These are phyloP conservation scores for Martensiomyces pterosporus DNA, from an alignment of 192 early-diverging fungal species.

Conservation along the genomic window DNA sequence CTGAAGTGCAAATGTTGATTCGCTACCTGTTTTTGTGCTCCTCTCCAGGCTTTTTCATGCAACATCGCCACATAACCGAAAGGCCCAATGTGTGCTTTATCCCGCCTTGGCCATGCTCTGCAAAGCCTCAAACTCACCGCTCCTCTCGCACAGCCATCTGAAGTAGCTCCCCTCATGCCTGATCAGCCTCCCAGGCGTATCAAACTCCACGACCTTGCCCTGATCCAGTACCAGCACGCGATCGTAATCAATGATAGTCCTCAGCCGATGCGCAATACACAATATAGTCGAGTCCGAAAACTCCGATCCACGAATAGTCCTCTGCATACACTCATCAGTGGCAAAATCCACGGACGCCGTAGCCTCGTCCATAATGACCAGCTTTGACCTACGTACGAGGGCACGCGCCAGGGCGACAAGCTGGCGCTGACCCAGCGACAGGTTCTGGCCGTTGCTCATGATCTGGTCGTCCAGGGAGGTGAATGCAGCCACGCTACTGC, in stretches of 20 bases:
- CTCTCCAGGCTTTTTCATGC: too few relatives aligned
- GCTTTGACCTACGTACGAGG: slow-evolving; percentile 57
- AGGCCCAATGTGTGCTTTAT: too few relatives aligned
- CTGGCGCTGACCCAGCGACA: slow-evolving; percentile 72
- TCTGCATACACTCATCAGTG: slow-evolving; percentile 81
- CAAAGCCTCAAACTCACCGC: slow-evolving; percentile 52
- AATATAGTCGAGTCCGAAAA: slow-evolving; percentile 66
- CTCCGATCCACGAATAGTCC: slow-evolving; percentile 73
- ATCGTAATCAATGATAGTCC: slow-evolving; percentile 82
- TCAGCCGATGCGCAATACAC: slow-evolving; percentile 84
- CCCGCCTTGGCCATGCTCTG: slow-evolving; percentile 1
- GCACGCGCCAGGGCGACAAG: slow-evolving; percentile 71
- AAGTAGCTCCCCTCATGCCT: slow-evolving; percentile 58
- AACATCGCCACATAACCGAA: too few relatives aligned
- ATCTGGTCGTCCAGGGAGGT: slow-evolving; percentile 67
- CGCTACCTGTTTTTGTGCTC: too few relatives aligned
- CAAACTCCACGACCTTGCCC: slow-evolving; percentile 77
- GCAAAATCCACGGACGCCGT: slow-evolving; percentile 81
- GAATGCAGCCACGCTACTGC: slow-evolving; percentile 20
- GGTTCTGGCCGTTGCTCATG: slow-evolving; percentile 70
- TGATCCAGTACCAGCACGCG: slow-evolving; percentile 74
- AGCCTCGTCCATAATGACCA: slow-evolving; percentile 82
- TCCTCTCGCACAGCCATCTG: slow-evolving; percentile 67
- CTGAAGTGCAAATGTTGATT: too few relatives aligned
- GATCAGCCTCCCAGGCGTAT: slow-evolving; percentile 66